Conservation (phyloP, 2,329 filamentous ascomycete species). For the Epichloe gansuensis region DNA sequence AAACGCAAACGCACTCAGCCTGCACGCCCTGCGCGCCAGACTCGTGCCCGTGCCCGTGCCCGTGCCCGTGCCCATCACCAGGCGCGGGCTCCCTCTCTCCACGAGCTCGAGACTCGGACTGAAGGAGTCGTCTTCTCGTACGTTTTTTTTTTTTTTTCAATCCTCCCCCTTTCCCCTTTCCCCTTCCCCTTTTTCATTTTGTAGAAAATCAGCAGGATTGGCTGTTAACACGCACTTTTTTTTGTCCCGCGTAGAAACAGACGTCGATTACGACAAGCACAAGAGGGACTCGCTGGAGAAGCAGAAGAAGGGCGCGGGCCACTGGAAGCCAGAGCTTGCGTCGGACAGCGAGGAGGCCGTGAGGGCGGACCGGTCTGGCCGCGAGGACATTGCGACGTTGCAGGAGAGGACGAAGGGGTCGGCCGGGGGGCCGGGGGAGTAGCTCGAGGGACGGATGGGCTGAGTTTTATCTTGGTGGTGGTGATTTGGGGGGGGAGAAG, state of each 20-base stretch:
- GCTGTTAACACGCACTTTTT: not conserved
- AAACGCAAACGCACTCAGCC: not conserved
- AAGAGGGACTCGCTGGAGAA: constrained; percentile 51
- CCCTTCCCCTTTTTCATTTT: too few relatives aligned
- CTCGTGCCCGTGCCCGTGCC: constrained; percentile 3
- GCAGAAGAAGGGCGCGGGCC: constrained; percentile 53
- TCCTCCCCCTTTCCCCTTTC: too few relatives aligned
- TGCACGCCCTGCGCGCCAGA: constrained; percentile 14
- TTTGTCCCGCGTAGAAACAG: constrained; percentile 15
- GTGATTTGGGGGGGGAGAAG: too few relatives aligned
- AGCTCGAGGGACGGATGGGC: constrained; percentile 32
- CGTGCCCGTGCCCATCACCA: constrained; percentile 8
- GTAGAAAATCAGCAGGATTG: too few relatives aligned
- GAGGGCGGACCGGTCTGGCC: constrained; percentile 45
- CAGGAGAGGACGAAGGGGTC: constrained; percentile 46
- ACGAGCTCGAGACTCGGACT: constrained; percentile 18
- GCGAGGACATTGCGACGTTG: constrained; percentile 31
- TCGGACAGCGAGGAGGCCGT: constrained; percentile 69
- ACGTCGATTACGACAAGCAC: constrained; percentile 39
- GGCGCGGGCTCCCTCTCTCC: constrained; percentile 14
- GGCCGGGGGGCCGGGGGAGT: constrained; percentile 31
- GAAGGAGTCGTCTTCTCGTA: constrained; percentile 26
- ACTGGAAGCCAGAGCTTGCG: constrained; percentile 69
- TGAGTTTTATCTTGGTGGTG: constrained; percentile 15
- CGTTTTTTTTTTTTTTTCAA: constrained; percentile 5